phyloP scores from a whole-genome alignment of 371 early-diverging fungal genomes.

The Fennellomyces sp. region DNA sequence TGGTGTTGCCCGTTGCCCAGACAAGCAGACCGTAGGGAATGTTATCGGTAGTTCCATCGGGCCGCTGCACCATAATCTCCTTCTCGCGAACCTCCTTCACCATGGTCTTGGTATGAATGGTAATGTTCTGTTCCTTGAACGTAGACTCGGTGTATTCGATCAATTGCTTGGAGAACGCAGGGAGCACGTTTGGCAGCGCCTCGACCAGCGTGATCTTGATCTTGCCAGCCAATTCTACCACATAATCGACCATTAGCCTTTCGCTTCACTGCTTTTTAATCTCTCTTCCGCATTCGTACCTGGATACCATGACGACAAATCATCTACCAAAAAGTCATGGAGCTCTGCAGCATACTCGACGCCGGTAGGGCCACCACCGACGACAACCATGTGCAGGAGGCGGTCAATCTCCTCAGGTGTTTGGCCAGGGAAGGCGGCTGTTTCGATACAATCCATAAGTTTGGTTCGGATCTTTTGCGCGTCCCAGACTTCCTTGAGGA shows the following conservation, averaged over 20 bases:
- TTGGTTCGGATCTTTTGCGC: slow-evolving; percentile 87
- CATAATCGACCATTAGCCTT: not conserved
- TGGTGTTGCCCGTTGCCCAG: slow-evolving; percentile 96
- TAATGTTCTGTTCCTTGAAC: slow-evolving; percentile 85
- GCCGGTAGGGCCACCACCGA: slow-evolving; percentile 96
- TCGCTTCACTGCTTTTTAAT: not conserved
- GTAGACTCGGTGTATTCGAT: slow-evolving; percentile 90
- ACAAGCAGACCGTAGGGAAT: slow-evolving; percentile 91
- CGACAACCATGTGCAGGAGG: slow-evolving; percentile 94
- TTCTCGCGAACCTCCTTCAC: slow-evolving; percentile 88
- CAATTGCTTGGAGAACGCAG: slow-evolving; percentile 87
- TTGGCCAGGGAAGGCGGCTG: slow-evolving; percentile 85
- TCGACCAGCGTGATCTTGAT: slow-evolving; percentile 91
- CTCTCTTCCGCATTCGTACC: slow-evolving; percentile 20
- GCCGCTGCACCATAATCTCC: slow-evolving; percentile 76
- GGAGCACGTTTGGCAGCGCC: slow-evolving; percentile 85
- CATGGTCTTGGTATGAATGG: slow-evolving; percentile 84
- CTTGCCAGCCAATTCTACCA: slow-evolving; percentile 73
- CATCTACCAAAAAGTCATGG: slow-evolving; percentile 89
- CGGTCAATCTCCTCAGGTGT: slow-evolving; percentile 77
- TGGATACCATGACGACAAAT: slow-evolving; percentile 86
- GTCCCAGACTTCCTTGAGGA: slow-evolving; percentile 89
- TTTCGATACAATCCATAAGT: slow-evolving; percentile 89
- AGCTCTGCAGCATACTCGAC: slow-evolving; percentile 95
- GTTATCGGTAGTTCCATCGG: slow-evolving; percentile 62